Base-by-base conservation (phyloP, 2,329 filamentous ascomycete species). In the Cladosporium oxysporum region DNA sequence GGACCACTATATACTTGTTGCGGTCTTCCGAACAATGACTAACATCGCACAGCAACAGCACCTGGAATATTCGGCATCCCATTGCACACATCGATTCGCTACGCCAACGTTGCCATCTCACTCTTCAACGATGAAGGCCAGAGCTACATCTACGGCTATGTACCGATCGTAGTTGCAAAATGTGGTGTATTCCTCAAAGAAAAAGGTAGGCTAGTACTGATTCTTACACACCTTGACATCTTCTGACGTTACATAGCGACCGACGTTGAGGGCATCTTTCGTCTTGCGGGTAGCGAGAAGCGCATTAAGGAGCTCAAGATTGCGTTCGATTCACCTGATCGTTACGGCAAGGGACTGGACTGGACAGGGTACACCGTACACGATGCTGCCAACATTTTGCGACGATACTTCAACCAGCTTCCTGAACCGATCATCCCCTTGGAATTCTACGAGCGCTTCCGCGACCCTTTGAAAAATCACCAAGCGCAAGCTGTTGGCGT, bases 291-390 rank as follows among this genome's bases (percentile, higher is more conserved):
- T 60, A 98, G 95, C 41, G 94, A 97, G 76, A 98, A 97, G 81
- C 91, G 95, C 68, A 99, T 99, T 81, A 99, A 98, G 78, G 95
- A 98, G 78, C 86, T 99, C 33, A 94, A 96, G 78, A 88, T 86
- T 31, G 87, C 92, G 3, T 99, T 99, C 79, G 92, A 98, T 79
- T 96, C 94, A 0, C 95, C 95, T 49, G 92, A 96, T 74, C 87
- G 93, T 73, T 99, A 97, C 77, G 95, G 95, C 64, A 99, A 99
- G 80, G 95, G 95, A 18, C 85, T 99, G 29, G 91, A 97, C 73
- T 99, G 95, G 95, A 91, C 92, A 57, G 95, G 95, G 57, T 99
- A 97, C 78, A 99, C 95, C 0, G 95, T 99, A 50, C 95, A 99
- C 79, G 95, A 99, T 84, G 95, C 95, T 29, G 93, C 95, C 73